Conservation (phyloP, 2,329 filamentous ascomycete species). For the Zymoseptoria passerinii region DNA sequence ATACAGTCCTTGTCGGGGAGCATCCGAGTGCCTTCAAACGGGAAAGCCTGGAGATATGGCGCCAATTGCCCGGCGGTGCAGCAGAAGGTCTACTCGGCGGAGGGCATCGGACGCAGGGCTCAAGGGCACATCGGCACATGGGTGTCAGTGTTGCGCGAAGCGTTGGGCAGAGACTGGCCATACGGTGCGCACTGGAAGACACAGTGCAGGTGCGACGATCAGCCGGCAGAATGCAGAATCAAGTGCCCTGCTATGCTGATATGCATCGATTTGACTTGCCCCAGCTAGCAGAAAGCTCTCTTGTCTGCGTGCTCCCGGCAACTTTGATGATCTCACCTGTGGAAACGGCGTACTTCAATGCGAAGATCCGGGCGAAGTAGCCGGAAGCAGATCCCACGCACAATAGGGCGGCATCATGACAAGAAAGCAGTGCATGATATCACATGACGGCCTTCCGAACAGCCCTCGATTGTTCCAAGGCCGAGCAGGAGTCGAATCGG, state of each 20-base stretch:
- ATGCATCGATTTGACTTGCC: neutral
- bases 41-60: neutral
- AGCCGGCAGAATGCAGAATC: neutral
- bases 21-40: neutral
- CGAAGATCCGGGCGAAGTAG: neutral
- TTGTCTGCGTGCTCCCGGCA: neutral
- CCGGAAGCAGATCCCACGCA: neutral
- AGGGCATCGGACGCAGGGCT: neutral
- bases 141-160: neutral
- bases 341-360: too few species aligned
- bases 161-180: neutral
- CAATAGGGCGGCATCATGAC: neutral
- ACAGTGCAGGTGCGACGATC: neutral
- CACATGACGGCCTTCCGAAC: too few species aligned
- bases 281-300: neutral
- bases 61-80: neutral
- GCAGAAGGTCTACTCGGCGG: neutral
- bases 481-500: neutral
- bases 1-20: neutral
- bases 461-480: too few species aligned
- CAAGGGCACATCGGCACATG: neutral
- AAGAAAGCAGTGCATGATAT: neutral
- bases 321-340: neutral
- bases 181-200: neutral
- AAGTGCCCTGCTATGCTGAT: neutral